phyloP scores from a whole-genome alignment of 1,284 basidiomycete species.

The Sanghuangporus baumii region DNA sequence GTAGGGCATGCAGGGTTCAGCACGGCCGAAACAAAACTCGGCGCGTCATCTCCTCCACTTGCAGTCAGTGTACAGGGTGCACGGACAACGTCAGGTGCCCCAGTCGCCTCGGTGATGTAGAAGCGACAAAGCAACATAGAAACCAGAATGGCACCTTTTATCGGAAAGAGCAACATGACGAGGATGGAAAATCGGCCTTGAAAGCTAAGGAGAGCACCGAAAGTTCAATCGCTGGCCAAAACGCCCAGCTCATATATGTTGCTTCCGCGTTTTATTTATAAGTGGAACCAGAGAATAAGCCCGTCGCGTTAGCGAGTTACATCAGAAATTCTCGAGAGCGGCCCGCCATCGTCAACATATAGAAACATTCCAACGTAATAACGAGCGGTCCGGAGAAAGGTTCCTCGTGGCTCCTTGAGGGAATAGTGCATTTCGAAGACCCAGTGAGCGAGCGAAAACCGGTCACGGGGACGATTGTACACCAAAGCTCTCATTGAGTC shows the following conservation, averaged over 20 bases:
- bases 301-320: too few relatives aligned
- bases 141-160: too few relatives aligned
- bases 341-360: neutral
- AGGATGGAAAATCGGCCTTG: neutral
- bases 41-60: slow-evolving; percentile 45
- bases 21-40: slow-evolving; percentile 41
- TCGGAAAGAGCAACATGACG: neutral
- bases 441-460: neutral
- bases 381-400: neutral
- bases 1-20: slow-evolving; percentile 34
- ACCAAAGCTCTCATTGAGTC: neutral
- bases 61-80: neutral
- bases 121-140: neutral
- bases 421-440: neutral
- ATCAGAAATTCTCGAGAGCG: neutral
- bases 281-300: neutral
- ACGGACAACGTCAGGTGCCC: too few relatives aligned
- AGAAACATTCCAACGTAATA: neutral
- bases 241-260: neutral
- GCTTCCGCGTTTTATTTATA: neutral
- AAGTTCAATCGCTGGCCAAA: neutral
- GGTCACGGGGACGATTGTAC: neutral
- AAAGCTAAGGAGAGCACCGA: neutral
- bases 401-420: neutral
- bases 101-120: neutral